Evolutionary conservation across 1,284 basidiomycete species (phyloP), one percentile per base, ranked within the genome.

Genomic region (Ceratobasidium sp.): DNA sequence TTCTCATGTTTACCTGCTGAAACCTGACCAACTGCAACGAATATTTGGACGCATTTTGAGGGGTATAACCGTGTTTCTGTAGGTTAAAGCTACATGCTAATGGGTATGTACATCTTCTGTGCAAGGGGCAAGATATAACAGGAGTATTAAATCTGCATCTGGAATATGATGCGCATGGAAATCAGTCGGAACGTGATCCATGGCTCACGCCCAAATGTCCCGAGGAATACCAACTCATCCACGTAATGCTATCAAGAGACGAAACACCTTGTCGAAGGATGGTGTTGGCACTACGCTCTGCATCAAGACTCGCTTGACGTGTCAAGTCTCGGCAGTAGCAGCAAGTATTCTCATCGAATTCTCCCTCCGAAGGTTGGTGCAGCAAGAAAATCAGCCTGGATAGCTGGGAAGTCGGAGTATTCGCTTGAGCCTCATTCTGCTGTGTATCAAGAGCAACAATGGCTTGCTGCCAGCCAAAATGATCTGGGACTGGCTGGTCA

Each of bases 171-270:
- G 11, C 45, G 10, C 7, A 3, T n/a, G 45, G 10, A 11, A 26
- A 37, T 37, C 31, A 31, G 28, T 31, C 28, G 26, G 31, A 7
- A 45, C 39, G 42, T 20, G 13, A 8, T 6, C 26, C 17, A 33
- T 15, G 33, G 35, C 61, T 56, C 45, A 47, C 15, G 5, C 73
- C 73, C 17, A 75, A 42, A 45, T 75, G 73, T 3, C 33, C 11
- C n/a, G 47, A 7, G 13, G 73, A 26, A 35, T 65, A 75, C 73
- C 73, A 75, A 39, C 53, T 56, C 73, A 75, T 75, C 73, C 63
- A 75, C 17, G 49, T 51, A 23, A 75, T 54, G 15, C 26, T 13
- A 28, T 53, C 37, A 6, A 75, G 53, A 10, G 60, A 39, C 23
- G 45, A 39, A 15, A 75, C 26, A 10, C 17, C 31, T 33, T 65